Percentiles rank a stretch among this genome's conserved stretches.
Evolutionary conservation across 352 stramenopile genomes (phyloP).

Genomic region (Globisporangium cederbergense): DNA sequence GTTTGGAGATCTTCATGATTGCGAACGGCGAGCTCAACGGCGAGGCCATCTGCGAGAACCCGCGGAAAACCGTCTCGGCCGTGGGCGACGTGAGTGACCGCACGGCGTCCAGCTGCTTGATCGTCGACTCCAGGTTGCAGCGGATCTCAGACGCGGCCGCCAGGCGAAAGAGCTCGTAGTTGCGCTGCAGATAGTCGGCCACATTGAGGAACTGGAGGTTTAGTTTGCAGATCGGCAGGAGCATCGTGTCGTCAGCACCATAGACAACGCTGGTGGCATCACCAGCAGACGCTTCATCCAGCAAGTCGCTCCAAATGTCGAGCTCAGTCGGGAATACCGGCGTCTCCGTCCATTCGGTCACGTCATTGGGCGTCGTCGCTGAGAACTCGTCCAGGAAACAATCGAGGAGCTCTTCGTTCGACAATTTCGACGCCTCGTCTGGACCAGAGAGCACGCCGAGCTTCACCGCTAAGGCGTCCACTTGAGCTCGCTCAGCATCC

Average conservation of each 20-base stretch:
- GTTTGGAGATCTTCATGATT: conserved; percentile 86
- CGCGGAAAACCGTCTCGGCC: conserved; percentile 58
- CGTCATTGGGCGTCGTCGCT: conserved; percentile 23
- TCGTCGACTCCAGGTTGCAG: conserved; percentile 78
- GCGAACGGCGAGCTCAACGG: conserved; percentile 35
- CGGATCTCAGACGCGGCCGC: conserved; percentile 88
- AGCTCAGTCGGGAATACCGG: conserved; percentile 80
- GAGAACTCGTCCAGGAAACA: conserved; percentile 64
- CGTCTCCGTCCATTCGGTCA: conserved; percentile 18
- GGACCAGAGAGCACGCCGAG: conserved; percentile 46
- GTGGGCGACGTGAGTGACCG: conserved; percentile 33
- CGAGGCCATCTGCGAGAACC: conserved; percentile 40
- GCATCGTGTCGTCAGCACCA: conserved; percentile 28
- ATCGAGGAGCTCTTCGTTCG: conserved; percentile 42
- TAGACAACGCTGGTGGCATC: conserved; percentile 24
- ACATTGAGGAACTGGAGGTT: conserved; percentile 94
- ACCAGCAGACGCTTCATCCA: conserved; percentile 16
- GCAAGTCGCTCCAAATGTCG: conserved; percentile 83
- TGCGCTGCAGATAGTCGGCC: conserved; percentile 92
- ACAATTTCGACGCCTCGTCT: conserved; percentile 28
- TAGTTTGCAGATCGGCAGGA: conserved; percentile 92
- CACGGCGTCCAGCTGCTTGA: conserved; percentile 69
- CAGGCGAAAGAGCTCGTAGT: conserved; percentile 89
- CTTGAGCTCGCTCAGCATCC: conserved; percentile 23
- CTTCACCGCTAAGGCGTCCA: conserved; percentile 37